phyloP scores from a whole-genome alignment of 495 filamentous ascomycete genomes.

The Xylaria longipes region DNA sequence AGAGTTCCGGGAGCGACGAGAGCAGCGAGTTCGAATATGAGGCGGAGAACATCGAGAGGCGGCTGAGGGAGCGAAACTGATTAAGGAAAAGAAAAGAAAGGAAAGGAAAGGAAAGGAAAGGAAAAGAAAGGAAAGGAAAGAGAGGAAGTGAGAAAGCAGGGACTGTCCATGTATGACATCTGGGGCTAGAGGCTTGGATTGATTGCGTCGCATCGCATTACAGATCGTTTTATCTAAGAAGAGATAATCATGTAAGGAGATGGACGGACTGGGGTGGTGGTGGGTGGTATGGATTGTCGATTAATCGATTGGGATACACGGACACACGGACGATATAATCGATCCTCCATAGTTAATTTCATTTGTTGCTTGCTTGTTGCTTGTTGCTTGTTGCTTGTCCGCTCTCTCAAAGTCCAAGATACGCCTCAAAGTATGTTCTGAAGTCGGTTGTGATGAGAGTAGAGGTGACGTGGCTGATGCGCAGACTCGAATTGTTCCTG shows the following conservation, averaged over 20 bases:
- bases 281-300: background rate
- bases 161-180: background rate
- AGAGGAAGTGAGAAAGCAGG: background rate
- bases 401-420: background rate
- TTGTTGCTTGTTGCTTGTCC: background rate
- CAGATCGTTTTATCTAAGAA: background rate
- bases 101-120: background rate
- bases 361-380: background rate
- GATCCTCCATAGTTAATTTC: conserved; percentile 8
- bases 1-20: background rate
- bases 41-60: background rate
- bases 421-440: background rate
- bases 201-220: background rate
- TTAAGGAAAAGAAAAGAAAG: background rate
- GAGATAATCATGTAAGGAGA: background rate
- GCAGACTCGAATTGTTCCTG: background rate
- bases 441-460: background rate
- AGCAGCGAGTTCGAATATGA: background rate
- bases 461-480: background rate
- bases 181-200: background rate
- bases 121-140: background rate
- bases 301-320: background rate
- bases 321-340: conserved; percentile 3
- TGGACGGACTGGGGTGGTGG: background rate
- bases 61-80: background rate